Evolutionary conservation across 345 rosid species (phyloP).

Genomic region (Acer saccharum): DNA sequence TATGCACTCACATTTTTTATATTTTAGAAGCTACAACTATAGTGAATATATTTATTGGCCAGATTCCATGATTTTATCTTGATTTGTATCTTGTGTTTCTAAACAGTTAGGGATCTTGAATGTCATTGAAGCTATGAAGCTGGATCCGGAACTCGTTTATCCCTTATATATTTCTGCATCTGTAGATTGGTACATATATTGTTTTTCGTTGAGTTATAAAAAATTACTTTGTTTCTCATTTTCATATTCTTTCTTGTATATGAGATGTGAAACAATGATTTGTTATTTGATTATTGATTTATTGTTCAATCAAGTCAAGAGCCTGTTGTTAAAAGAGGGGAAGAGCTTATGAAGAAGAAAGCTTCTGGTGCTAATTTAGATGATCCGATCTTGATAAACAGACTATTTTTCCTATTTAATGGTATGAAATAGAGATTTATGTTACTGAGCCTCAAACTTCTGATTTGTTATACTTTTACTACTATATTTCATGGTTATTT

Average conservation of each 20-base stretch:
- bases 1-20: background rate
- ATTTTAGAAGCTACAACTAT: background rate
- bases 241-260: constrained; percentile 13
- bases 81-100: constrained; percentile 13
- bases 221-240: background rate
- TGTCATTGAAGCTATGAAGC: constrained; percentile 78
- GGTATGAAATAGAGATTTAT: constrained; percentile 47
- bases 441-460: background rate
- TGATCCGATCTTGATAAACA: constrained; percentile 66
- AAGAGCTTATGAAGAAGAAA: constrained; percentile 80
- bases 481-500: background rate
- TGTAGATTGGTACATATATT: constrained; percentile 61
- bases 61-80: background rate
- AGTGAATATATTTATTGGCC: background rate
- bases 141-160: constrained; percentile 74
- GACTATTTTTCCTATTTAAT: constrained; percentile 70
- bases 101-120: constrained; percentile 86
- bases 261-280: constrained; percentile 10
- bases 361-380: constrained; percentile 76
- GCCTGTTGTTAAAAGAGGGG: constrained; percentile 82
- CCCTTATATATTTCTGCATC: constrained; percentile 76
- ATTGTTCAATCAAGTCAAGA: constrained; percentile 69
- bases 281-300: constrained; percentile 34
- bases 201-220: constrained; percentile 15
- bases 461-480: background rate